phyloP scores from a whole-genome alignment of 306 rosid species.

The Cyamopsis tetragonoloba region DNA sequence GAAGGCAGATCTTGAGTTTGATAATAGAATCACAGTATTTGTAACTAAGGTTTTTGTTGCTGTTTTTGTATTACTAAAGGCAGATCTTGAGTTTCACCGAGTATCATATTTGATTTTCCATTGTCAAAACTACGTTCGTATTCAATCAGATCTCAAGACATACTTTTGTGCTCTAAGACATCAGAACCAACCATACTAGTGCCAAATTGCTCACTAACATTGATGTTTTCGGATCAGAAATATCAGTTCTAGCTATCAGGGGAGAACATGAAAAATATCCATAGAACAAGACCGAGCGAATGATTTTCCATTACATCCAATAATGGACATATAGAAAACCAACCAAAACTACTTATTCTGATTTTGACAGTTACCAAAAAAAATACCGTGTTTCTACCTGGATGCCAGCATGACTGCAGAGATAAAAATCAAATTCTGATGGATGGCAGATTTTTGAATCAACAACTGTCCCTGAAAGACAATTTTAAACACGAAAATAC shows the following conservation, averaged over 20 bases:
- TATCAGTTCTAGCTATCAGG: neutral
- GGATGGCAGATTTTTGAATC: conserved; percentile 92
- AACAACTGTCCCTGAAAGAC: conserved; percentile 71
- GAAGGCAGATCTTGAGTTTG: neutral
- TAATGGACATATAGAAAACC: neutral
- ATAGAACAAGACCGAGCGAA: neutral
- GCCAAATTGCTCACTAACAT: neutral
- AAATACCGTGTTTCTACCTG: conserved; percentile 43
- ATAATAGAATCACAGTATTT: too few species aligned
- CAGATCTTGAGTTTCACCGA: neutral
- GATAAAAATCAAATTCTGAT: conserved; percentile 87
- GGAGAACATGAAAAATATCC: neutral
- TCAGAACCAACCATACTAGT: neutral
- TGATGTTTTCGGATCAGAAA: neutral
- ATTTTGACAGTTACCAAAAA: neutral
- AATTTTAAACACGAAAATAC: conserved; percentile 1
- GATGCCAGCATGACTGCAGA: conserved; percentile 93
- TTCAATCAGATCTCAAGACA: neutral
- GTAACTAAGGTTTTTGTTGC: too few species aligned
- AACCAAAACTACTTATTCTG: neutral
- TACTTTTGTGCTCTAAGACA: conserved; percentile 2
- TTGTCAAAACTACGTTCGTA: neutral
- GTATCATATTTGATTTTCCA: neutral
- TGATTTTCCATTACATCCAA: neutral
- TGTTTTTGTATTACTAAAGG: neutral